Base-by-base conservation (phyloP, 768 basidiomycete genomes). In the Hericium rajendrae region DNA sequence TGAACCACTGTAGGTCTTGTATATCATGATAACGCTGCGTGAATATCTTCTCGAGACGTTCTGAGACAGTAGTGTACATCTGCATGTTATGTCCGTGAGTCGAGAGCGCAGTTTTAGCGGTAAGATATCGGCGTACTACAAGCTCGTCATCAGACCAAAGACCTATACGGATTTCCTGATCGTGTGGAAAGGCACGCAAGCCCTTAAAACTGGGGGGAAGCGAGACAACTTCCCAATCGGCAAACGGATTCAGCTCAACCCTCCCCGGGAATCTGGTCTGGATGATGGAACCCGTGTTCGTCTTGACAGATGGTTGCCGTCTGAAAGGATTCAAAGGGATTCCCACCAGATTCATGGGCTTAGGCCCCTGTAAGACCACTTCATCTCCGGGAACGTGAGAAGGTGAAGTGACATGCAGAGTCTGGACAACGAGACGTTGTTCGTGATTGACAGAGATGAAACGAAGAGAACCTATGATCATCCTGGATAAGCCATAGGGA, bases 381-480 rank as follows among this genome's bases (percentile, higher is more conserved):
- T 51, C 49, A 24, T 26, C 20, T 9, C 11, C 20, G 15, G 9
- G 49, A 12, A 10, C 26, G 24, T 51, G 24, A 24, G 26, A 16
- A 51, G 49, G 28, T 28, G 49, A 20, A 3, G 15, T 26, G 20
- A 51, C 5, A 6, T 51, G 49, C 15, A 55, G 2, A 26, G 54
- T 62, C 24, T 75, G 78, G 11, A 72, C 64, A 24, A 78, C 63
- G 37, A 88, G 70, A 50, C 74, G 76, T 15, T 78, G 74, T 38
- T 74, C 68, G 6, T 70, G 65, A 22, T 72, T 71, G 50, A 82
- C 63, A 49, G 73, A 73, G 53, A 79, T 70, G 43, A 84, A 67
- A 2, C 67, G 65, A 13, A 72, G 62, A 6, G 68, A 65, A 37
- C 69, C 79, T 79, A 40, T n/a, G 48, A 18, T 16, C n/a, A 43